A percentile compares a stretch with the other conserved stretches of the same genome.
These are phyloP conservation scores for Trichocladium antarcticum DNA, from an alignment of 495 filamentous ascomycete genomes.

Conservation along the genomic window DNA sequence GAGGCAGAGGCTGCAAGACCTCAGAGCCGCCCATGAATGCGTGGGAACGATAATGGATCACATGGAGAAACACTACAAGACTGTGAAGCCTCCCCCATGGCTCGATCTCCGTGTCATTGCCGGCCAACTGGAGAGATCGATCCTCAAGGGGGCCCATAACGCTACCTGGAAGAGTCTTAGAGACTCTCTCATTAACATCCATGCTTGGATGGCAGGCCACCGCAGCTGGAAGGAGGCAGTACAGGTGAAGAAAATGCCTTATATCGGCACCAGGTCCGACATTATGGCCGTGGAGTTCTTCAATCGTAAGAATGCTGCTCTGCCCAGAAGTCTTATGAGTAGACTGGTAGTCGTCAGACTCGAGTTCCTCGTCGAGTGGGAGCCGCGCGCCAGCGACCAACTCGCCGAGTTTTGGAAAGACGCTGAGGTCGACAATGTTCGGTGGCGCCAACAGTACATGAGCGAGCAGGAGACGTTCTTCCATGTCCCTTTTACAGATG, in stretches of 20 bases:
- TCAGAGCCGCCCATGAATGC: not conserved
- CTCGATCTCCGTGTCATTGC: not conserved
- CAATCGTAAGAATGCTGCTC: not conserved
- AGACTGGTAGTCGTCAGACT: not conserved
- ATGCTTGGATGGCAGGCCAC: not conserved
- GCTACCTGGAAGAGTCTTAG: not conserved
- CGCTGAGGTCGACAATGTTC: not conserved
- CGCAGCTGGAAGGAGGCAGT: not conserved
- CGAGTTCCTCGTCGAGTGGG: not conserved
- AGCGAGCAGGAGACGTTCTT: not conserved
- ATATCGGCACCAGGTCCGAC: not conserved
- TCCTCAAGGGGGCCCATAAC: not conserved
- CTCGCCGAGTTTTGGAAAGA: not conserved
- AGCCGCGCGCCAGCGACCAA: not conserved
- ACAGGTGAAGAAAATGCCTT: not conserved
- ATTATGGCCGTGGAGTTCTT: conserved; percentile 4
- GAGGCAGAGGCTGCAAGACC: conserved; percentile 1
- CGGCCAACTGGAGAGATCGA: not conserved
- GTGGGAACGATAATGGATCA: not conserved
- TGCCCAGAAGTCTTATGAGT: not conserved
- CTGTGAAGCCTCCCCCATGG: not conserved
- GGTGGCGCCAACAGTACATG: not conserved
- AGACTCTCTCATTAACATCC: not conserved
- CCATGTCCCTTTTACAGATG: conserved; percentile 2
- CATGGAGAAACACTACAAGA: conserved; percentile 1